Conservation (phyloP, 2,329 filamentous ascomycete genomes). For the Pestalotiopsis sp. region DNA sequence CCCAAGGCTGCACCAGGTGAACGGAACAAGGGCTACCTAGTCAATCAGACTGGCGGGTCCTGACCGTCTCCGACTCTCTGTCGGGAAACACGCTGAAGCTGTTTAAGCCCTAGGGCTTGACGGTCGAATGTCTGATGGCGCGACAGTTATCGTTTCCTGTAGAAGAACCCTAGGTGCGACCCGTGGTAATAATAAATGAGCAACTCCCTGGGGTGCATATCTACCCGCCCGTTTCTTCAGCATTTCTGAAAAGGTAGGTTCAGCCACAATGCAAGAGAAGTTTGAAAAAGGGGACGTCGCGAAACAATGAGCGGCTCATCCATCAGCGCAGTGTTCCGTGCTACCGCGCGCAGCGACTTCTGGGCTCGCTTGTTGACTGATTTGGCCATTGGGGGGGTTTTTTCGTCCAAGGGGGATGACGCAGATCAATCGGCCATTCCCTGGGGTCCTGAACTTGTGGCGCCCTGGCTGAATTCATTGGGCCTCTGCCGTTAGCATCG, state of each 20-base stretch:
- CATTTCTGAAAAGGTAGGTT: not conserved
- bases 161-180: not conserved
- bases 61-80: not conserved
- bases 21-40: not conserved
- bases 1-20: not conserved
- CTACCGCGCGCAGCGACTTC: no score
- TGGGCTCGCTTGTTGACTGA: not conserved
- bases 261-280: not conserved
- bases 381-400: not conserved
- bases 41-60: not conserved
- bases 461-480: not conserved
- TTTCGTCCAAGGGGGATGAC: not conserved
- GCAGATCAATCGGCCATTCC: not conserved
- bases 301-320: not conserved
- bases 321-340: not conserved
- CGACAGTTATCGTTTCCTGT: slow-evolving; percentile 10
- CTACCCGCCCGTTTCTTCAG: not conserved
- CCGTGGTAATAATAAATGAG: not conserved
- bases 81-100: slow-evolving; percentile 1
- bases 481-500: not conserved
- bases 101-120: slow-evolving; percentile 8
- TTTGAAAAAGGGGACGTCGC: not conserved
- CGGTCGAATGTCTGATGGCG: slow-evolving; percentile 9
- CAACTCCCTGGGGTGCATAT: not conserved
- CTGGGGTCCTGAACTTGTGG: not conserved